Conservation (phyloP, 2,329 filamentous ascomycete genomes). For the Penicillium thymicola region DNA sequence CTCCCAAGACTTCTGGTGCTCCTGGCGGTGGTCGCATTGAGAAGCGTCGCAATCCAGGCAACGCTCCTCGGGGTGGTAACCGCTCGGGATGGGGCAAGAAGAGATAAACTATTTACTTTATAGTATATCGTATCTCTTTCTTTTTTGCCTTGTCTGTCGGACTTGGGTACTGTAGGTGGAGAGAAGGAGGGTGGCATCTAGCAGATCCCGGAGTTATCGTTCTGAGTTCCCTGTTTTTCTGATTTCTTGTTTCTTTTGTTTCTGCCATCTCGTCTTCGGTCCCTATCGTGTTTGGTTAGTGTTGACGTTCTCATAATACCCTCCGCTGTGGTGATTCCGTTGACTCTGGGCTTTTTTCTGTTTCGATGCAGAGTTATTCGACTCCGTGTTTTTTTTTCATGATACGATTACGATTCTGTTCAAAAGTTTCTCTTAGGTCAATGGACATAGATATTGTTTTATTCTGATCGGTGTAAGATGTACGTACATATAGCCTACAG, state of each 20-base stretch:
- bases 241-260: slow-evolving; percentile 1
- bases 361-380: slow-evolving; percentile 5
- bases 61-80: slow-evolving; percentile 7
- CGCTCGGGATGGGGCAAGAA: slow-evolving; percentile 11
- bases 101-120: slow-evolving; percentile 1
- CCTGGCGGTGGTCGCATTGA: slow-evolving; percentile 25
- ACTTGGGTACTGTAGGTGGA: background rate
- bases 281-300: slow-evolving; percentile 10
- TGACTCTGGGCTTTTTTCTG: slow-evolving; percentile 6
- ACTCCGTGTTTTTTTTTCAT: slow-evolving; percentile 4
- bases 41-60: slow-evolving; percentile 25
- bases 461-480: background rate
- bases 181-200: slow-evolving; percentile 5
- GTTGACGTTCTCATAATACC: slow-evolving; percentile 12
- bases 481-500: background rate
- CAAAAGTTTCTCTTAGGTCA: slow-evolving; percentile 11
- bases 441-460: slow-evolving; percentile 9
- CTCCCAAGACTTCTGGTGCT: slow-evolving; percentile 25
- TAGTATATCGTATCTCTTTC: background rate
- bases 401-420: slow-evolving; percentile 13
- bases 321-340: slow-evolving; percentile 13
- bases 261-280: slow-evolving; percentile 10
- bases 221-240: background rate
- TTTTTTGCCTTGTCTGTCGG: background rate
- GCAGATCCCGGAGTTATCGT: slow-evolving; percentile 11